Conservation (phyloP, 441 rosid species). For the Sinapis alba region DNA sequence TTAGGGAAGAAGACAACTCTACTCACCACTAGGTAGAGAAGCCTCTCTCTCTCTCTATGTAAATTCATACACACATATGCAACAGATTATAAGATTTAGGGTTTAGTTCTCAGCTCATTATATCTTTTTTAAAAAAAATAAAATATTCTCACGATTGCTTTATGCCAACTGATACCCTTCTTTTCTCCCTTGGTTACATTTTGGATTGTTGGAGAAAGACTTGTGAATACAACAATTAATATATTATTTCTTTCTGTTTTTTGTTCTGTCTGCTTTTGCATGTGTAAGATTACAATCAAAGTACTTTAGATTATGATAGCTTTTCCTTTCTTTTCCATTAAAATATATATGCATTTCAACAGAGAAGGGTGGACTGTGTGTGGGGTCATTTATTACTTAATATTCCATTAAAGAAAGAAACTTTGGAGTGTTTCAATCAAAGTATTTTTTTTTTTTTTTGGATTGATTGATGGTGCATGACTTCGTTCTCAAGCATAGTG, state of each 20-base stretch:
- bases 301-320: slow-evolving; percentile 32
- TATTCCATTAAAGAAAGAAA: slow-evolving; percentile 33
- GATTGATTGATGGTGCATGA: slow-evolving; percentile 42
- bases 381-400: slow-evolving; percentile 31
- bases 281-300: slow-evolving; percentile 36
- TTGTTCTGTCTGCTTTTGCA: slow-evolving; percentile 36
- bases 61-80: background rate
- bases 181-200: slow-evolving; percentile 14
- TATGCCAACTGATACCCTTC: background rate
- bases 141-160: background rate
- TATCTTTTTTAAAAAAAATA: background rate
- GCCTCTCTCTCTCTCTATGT: background rate
- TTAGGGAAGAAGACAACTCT: slow-evolving; percentile 21
- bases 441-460: slow-evolving; percentile 11
- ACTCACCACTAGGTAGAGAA: slow-evolving; percentile 21
- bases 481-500: slow-evolving; percentile 69
- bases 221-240: slow-evolving; percentile 10
- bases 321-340: slow-evolving; percentile 32
- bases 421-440: slow-evolving; percentile 14
- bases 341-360: slow-evolving; percentile 16
- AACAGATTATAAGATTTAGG: background rate
- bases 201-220: slow-evolving; percentile 22
- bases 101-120: background rate
- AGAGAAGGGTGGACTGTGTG: slow-evolving; percentile 20
- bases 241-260: background rate